Conservation (phyloP, 345 rosid genomes). For the Arabis hirsuta region DNA sequence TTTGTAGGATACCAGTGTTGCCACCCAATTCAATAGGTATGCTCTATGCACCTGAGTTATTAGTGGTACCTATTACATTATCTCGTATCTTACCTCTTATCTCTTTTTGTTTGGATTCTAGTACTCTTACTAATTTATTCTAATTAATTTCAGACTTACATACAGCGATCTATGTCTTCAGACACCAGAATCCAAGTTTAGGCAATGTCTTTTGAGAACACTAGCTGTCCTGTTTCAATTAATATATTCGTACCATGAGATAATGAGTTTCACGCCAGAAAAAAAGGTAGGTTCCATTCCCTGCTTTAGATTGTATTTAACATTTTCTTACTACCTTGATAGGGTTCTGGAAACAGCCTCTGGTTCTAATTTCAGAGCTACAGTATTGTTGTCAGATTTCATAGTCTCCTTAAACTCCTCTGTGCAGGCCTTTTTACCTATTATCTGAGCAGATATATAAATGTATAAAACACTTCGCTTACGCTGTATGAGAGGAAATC, state of each 20-base stretch:
- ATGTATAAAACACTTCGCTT: slow-evolving; percentile 3
- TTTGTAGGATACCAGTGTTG: slow-evolving; percentile 72
- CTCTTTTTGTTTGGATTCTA: slow-evolving; percentile 27
- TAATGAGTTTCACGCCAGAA: slow-evolving; percentile 79
- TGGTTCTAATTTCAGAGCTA: slow-evolving; percentile 20
- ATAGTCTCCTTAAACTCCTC: slow-evolving; percentile 1
- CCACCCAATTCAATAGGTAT: slow-evolving; percentile 77
- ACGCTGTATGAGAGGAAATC: slow-evolving; percentile 8
- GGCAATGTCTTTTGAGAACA: slow-evolving; percentile 86
- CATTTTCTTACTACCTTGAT: slow-evolving; percentile 21
- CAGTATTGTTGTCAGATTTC: slow-evolving; percentile 17
- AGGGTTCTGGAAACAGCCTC: slow-evolving; percentile 28
- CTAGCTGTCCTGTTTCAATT: slow-evolving; percentile 79
- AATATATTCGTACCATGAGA: slow-evolving; percentile 87
- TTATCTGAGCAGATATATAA: slow-evolving; percentile 18
- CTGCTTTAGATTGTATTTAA: slow-evolving; percentile 26
- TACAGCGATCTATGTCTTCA: slow-evolving; percentile 97
- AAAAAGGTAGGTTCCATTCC: slow-evolving; percentile 54
- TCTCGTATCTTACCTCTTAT: slow-evolving; percentile 12
- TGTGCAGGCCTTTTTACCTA: slow-evolving; percentile 6
- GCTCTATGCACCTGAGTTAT: slow-evolving; percentile 37
- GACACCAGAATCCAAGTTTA: slow-evolving; percentile 95
- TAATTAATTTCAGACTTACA: slow-evolving; percentile 73
- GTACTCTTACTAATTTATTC: slow-evolving; percentile 28
- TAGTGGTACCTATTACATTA: slow-evolving; percentile 25